Evolutionary conservation across 495 filamentous ascomycete genomes (phyloP), one percentile per base, ranked within the genome.

Genomic region (Elasticomyces elasticus): DNA sequence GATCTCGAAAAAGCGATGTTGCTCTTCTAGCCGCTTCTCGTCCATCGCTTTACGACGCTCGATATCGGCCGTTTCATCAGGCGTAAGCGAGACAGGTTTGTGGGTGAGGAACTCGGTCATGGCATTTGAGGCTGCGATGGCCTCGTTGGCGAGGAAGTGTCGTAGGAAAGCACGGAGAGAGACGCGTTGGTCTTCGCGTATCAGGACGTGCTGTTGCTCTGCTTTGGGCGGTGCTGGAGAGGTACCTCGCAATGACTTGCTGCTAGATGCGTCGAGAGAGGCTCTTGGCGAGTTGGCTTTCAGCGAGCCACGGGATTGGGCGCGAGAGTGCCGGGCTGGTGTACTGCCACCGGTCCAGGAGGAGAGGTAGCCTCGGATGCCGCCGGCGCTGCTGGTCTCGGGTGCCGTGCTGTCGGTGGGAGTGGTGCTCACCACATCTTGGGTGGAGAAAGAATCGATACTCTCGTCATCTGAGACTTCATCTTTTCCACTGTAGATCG

Each of bases 1-100:
- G 65, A 98, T 87, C 64, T 98, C 90, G 71, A 95, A 98, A 67
- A 98, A 98, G 49, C 78, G 78, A 67, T 79, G 84, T 66, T 97
- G 92, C 69, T 98, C 92, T 62, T 94, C 85, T 23, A 97, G 78
- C 24, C 92, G 78, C 60, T 87, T 83, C 61, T 86, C 80, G 65
- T 98, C 92, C 74, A 94, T 85, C 2, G 76, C 79, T 62, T 89
- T 94, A 24, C 92, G 77, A 48, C 78, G 73, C 20, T 79, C 60
- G 37, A 95, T 86, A 67, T 98, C 94, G 7, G 82, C 73, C 24
- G 79, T 65, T 66, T 97, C 94, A 55, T 92, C 89, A 57, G 91
- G 84, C 27, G 81, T 90, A 15, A 85, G 71, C 5, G 71, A 76
- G 25, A 91, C 76, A 0, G 87, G 82, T 5, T 83, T 66, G 0